Conservation (phyloP, 352 stramenopile species). For the Globisporangium orthogonon region DNA sequence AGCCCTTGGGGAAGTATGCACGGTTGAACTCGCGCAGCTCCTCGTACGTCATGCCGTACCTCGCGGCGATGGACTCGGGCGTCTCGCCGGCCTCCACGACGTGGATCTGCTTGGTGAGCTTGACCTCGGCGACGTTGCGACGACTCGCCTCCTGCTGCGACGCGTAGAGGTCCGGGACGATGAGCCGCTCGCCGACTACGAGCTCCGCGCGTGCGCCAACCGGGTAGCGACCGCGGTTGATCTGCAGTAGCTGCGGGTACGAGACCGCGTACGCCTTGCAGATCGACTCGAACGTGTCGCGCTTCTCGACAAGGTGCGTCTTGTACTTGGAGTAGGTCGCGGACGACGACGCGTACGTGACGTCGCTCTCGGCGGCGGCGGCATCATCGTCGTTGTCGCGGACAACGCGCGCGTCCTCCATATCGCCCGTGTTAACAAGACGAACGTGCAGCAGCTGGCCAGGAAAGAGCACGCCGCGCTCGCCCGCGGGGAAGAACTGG, state of each 20-base stretch:
- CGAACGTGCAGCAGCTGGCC: conserved; percentile 76
- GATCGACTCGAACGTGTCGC: conserved; percentile 72
- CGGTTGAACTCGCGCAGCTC: conserved; percentile 83
- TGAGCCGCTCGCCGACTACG: conserved; percentile 49
- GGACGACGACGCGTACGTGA: conserved; percentile 29
- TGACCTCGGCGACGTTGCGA: conserved; percentile 73
- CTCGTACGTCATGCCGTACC: conserved; percentile 79
- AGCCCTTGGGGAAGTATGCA: conserved; percentile 83
- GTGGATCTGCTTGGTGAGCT: conserved; percentile 85
- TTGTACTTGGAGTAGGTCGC: conserved; percentile 62
- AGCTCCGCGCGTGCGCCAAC: conserved; percentile 61
- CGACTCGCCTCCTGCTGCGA: conserved; percentile 40
- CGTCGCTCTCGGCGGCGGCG: not conserved
- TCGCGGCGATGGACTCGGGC: conserved; percentile 47
- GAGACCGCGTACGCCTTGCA: conserved; percentile 58
- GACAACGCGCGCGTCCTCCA: conserved; percentile 23
- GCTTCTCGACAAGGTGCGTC: conserved; percentile 38
- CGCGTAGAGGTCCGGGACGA: conserved; percentile 65
- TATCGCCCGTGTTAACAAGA: conserved; percentile 68
- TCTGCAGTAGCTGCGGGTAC: conserved; percentile 67
- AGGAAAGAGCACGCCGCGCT: conserved; percentile 56
- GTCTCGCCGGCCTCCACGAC: conserved; percentile 68
- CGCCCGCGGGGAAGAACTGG: conserved; percentile 67
- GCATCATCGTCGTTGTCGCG: not conserved
- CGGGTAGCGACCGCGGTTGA: conserved; percentile 68